Base-by-base conservation (phyloP, 345 rosid species). In the Bruguiera parviflora region DNA sequence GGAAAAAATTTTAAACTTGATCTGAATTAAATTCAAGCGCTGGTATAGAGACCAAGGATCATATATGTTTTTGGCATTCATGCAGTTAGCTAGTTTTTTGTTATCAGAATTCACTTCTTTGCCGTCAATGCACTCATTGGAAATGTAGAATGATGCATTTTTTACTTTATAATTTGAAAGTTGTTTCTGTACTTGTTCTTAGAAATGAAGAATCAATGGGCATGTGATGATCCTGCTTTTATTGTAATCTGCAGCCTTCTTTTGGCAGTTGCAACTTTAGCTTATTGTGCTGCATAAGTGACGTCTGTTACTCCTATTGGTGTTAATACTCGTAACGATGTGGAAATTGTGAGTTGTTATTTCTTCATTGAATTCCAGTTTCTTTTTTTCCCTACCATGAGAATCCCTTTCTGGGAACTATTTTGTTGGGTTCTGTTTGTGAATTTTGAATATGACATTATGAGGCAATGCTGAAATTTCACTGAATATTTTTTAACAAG, bases 131-230 rank as follows among this genome's bases (percentile, higher is more conserved):
- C 5, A 8, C 32, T 28, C 37, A 20, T 22, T 53, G 52, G 35
- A 21, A 16, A 25, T 16, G 64, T 52, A 31, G 24, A 57, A 49
- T 24, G 27, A 5, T 28, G 65, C 22, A 24, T 39, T 9, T 56
- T 21, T 29, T 25, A 22, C 10, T n/a, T 10, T 33, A 22, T 57
- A 67, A 21, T 53, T 67, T 58, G 43, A n/a, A 56, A 19, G 16
- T 59, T 71, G 28, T 32, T 67, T 65, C 75, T 62, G 16, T 55
- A 65, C 70, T 61, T 66, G 27, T 63, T 76, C 58, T 69, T 88
- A 92, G 99, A 96, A 90, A 95, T 96, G 65, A 95, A 95, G 82
- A 95, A 95, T 81, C 99, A 95, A 76, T 92, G 99, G 98, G 99
- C 99, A 66, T 96, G 97, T 64, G 97, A 95, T 32, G 98, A 95